Base-by-base conservation (phyloP, 345 rosid genomes). In the Linum usitatissimum region DNA sequence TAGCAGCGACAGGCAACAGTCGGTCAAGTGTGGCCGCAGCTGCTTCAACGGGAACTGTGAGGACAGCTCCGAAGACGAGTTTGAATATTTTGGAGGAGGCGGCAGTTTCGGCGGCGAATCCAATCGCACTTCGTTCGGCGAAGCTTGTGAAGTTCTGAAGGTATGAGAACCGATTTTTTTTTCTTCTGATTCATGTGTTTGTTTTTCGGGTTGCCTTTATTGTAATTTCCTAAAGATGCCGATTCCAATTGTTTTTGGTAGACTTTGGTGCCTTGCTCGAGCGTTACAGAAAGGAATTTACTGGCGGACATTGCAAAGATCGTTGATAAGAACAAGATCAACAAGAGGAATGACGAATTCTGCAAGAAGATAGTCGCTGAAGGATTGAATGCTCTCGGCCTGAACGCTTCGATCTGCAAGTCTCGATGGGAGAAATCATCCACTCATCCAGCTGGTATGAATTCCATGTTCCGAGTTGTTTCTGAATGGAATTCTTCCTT, bases 401-500 rank as follows among this genome's bases (percentile, higher is more conserved):
- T 90, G 57, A 87, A 90, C 53, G 83, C 95, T 20, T 79, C 90
- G 12, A 67, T 82, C 53, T 90, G 97, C 86, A 93, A 75, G 72
- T 84, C 95, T 72, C 86, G 82, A 51, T 93, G 97, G 97, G 99
- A 83, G 62, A 87, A 83, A 72, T 70, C 88, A 3, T 70, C 81
- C 60, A 76, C 83, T 38, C 80, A 68, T 72, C 92, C 87, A 55
- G 84, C 97, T 51, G 95, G 98, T 92, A 81, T 48, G 36, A 17
- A 36, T 65, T 68, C 45, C 61, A 67, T 69, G 34, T 71, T 58
- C 45, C 6, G 8, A 34, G 38, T 34, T 4, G 38, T 34, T 34
- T 2, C 36, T 31, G 36, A 31, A 31, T 31, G n/a, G n/a, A n/a
- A n/a, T n/a, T n/a, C n/a, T n/a, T n/a, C n/a, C n/a, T n/a, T n/a